phyloP scores from a whole-genome alignment of 345 rosid species.

The Viola odorata region DNA sequence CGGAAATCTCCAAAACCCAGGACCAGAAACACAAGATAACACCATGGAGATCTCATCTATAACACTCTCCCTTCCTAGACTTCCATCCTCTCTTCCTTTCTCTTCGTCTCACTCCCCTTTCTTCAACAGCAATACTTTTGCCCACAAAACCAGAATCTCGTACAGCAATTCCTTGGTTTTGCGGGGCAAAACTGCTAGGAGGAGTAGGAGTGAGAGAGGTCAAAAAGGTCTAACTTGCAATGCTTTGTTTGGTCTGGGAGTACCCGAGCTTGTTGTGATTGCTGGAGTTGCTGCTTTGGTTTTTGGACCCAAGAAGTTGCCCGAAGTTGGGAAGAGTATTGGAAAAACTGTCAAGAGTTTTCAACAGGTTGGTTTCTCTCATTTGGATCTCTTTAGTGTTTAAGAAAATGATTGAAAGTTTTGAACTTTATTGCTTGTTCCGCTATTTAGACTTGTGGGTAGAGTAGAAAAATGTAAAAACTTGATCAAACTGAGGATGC shows the following conservation, averaged over 20 bases:
- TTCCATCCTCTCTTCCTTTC: conserved; percentile 27
- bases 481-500: neutral
- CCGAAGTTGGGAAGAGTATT: conserved; percentile 88
- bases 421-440: conserved; percentile 5
- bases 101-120: conserved; percentile 57
- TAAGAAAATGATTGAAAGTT: conserved; percentile 9
- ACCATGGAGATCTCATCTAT: conserved; percentile 61
- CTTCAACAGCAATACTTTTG: conserved; percentile 20
- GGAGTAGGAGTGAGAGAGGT: conserved; percentile 29
- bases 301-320: conserved; percentile 94
- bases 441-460: conserved; percentile 2
- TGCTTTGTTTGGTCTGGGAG: conserved; percentile 88
- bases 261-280: conserved; percentile 91
- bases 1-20: too few species aligned
- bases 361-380: conserved; percentile 57
- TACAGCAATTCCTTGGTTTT: conserved; percentile 29
- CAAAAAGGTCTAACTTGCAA: conserved; percentile 56
- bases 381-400: conserved; percentile 10
- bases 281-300: conserved; percentile 89
- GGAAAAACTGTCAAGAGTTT: conserved; percentile 95
- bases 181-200: conserved; percentile 19
- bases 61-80: conserved; percentile 35
- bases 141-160: conserved; percentile 12
- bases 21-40: neutral
- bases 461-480: neutral